Percentiles rank a stretch among this genome's conserved stretches.
Evolutionary conservation across 192 early-diverging fungal genomes (phyloP).

Genomic region (Backusella psychrophila): DNA sequence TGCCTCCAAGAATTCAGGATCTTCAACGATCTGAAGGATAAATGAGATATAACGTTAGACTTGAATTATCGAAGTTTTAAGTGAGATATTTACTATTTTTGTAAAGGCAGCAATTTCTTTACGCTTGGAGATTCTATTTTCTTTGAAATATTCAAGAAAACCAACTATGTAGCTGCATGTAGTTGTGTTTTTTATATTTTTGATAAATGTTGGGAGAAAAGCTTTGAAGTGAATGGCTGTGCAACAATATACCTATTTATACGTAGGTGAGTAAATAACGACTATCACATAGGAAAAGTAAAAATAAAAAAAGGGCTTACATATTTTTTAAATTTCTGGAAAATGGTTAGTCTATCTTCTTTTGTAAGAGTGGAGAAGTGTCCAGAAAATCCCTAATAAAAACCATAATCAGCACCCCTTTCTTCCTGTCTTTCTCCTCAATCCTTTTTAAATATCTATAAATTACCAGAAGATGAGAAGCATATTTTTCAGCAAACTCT

Average conservation of each 20-base stretch:
- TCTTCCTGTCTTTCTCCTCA: too few relatives aligned
- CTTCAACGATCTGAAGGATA: conserved; percentile 21
- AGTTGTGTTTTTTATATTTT: neutral
- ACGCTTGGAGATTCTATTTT: neutral
- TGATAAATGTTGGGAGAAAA: neutral
- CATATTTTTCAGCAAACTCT: neutral
- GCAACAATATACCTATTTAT: conserved; percentile 24
- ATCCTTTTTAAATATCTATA: neutral
- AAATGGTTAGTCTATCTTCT: neutral
- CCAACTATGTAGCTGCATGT: conserved; percentile 11
- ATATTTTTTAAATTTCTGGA: neutral
- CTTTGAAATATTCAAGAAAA: conserved; percentile 18
- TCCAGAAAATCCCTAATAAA: conserved; percentile 4
- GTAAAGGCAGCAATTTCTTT: neutral
- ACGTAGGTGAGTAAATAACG: neutral
- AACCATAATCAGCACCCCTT: neutral
- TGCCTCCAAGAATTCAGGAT: conserved; percentile 26
- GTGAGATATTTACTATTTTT: neutral
- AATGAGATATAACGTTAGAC: neutral
- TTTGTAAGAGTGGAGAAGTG: neutral
- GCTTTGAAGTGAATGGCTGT: conserved; percentile 20
- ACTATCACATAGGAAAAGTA: neutral
- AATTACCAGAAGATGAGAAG: conserved; percentile 13
- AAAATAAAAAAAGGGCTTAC: neutral
- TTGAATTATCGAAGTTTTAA: neutral